These are phyloP conservation scores for Blastobotrys raffinosifermentans DNA, from an alignment of 1,139 yeast species.

Conservation along the genomic window DNA sequence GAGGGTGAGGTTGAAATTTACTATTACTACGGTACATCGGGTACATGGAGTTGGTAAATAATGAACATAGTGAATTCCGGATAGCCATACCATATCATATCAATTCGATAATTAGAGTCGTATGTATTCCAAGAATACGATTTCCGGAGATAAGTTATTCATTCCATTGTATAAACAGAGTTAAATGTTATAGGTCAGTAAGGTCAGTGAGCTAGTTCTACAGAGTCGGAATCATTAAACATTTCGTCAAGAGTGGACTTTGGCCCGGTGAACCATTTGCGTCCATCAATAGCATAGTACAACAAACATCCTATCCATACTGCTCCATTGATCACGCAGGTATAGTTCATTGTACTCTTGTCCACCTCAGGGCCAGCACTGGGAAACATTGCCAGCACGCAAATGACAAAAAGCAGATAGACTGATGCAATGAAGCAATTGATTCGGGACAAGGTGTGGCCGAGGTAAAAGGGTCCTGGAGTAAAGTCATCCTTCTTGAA, in stretches of 20 bases:
- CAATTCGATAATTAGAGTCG: too few species aligned
- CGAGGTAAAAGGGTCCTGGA: slow-evolving; percentile 63
- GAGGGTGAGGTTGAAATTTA: too few species aligned
- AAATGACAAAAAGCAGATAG: slow-evolving; percentile 50
- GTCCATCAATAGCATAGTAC: slow-evolving; percentile 52
- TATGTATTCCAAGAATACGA: too few species aligned
- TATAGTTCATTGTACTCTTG: slow-evolving; percentile 55
- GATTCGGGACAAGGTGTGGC: slow-evolving; percentile 40
- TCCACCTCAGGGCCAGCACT: slow-evolving; percentile 43
- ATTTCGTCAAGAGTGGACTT: slow-evolving; percentile 44
- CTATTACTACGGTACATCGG: too few species aligned
- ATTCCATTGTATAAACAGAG: too few species aligned
- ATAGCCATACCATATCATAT: too few species aligned
- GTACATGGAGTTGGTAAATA: too few species aligned
- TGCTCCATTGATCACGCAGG: slow-evolving; percentile 54
- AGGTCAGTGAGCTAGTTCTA: too few species aligned
- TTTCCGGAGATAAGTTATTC: too few species aligned
- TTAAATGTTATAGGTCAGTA: too few species aligned
- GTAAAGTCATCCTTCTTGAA: slow-evolving; percentile 44
- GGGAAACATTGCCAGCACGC: slow-evolving; percentile 56
- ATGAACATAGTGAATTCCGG: too few species aligned
- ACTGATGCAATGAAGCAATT: slow-evolving; percentile 23
- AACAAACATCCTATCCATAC: slow-evolving; percentile 46
- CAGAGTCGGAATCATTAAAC: too few species aligned
- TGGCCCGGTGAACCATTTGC: slow-evolving; percentile 61